Evolutionary conservation across 148 eudicot species (phyloP).

Genomic region (Gaultheria prostrata): DNA sequence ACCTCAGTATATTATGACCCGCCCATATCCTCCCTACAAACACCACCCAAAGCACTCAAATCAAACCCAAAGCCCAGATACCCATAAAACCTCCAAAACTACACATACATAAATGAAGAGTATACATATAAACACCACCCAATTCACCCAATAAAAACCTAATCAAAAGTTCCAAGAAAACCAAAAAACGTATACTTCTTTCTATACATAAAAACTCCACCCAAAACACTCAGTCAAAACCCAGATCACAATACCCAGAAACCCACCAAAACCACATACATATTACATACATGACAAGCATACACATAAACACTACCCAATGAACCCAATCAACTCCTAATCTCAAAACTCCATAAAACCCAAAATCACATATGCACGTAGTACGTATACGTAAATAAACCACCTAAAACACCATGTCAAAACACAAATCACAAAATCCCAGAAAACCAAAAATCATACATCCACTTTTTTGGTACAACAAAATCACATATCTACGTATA

Average conservation of each 20-base stretch:
- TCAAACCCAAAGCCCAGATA: background rate
- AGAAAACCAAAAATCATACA: background rate
- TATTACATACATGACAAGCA: background rate
- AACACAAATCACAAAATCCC: background rate
- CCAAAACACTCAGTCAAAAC: background rate
- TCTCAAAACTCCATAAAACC: background rate
- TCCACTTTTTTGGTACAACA: background rate
- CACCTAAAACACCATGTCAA: background rate
- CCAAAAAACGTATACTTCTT: background rate
- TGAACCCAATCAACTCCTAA: background rate
- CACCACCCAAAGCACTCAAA: background rate
- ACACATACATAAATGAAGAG: background rate
- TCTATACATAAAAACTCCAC: background rate
- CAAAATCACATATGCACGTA: background rate
- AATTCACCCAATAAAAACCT: background rate
- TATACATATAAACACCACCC: background rate
- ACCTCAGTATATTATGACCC: conserved; percentile 88
- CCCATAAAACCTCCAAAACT: background rate
- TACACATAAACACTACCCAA: background rate
- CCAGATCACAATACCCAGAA: background rate
- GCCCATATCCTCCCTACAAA: conserved; percentile 90
- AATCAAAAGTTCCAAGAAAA: background rate
- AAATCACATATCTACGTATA: too few species aligned
- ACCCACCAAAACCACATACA: background rate
- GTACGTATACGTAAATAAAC: background rate